phyloP scores from a whole-genome alignment of 2,329 filamentous ascomycete genomes.

The Phyllosticta capitalensis region DNA sequence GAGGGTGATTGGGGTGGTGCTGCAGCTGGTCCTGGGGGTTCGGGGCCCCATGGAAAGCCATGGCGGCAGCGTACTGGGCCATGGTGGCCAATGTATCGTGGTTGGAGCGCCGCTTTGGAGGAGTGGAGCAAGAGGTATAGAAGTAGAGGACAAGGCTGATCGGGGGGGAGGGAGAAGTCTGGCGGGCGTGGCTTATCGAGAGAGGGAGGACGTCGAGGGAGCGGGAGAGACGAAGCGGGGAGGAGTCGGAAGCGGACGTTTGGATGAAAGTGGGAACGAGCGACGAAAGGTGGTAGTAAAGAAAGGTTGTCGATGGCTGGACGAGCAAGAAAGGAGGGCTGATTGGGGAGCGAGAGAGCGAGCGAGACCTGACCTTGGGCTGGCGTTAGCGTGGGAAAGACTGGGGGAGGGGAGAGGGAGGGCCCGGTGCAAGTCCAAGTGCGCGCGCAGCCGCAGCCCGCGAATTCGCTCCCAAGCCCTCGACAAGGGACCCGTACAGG shows the following conservation, averaged over 20 bases:
- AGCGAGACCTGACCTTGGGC: no score
- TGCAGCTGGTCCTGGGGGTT: not conserved
- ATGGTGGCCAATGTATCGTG: not conserved
- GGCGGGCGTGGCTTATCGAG: not conserved
- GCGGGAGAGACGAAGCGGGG: not conserved
- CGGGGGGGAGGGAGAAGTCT: not conserved
- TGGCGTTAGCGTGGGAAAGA: no score
- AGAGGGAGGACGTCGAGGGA: not conserved
- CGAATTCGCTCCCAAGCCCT: no score
- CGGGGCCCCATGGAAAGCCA: not conserved
- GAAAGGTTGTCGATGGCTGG: not conserved
- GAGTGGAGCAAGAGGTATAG: not conserved
- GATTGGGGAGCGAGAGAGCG: not conserved
- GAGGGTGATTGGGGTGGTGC: slow-evolving; percentile 6
- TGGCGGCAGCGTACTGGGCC: slow-evolving; percentile 5
- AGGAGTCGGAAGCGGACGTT: not conserved
- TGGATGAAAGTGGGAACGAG: not conserved
- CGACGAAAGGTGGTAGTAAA: slow-evolving; percentile 8
- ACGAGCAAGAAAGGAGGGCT: slow-evolving; percentile 2
- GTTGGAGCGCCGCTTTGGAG: not conserved
- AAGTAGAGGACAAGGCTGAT: not conserved
- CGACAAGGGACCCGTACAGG: no score
- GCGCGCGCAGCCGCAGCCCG: no score
- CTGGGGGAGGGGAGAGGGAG: no score
- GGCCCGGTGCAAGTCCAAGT: no score